phyloP scores from a whole-genome alignment of 1,139 yeast species.

The Saccharomyces hybrid region DNA sequence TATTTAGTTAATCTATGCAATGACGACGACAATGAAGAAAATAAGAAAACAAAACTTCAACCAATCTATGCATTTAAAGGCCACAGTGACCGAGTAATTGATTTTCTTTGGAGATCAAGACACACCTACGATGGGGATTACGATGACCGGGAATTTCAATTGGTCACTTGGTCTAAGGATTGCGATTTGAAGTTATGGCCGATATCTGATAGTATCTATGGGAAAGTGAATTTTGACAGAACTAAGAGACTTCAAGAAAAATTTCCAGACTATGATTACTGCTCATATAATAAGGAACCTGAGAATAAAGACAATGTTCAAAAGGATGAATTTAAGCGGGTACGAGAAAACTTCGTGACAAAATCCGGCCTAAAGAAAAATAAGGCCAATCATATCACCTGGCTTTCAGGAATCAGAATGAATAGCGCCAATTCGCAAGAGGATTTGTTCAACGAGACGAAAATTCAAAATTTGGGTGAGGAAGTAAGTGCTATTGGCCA shows the following conservation, averaged over 20 bases:
- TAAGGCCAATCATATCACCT: slow-evolving; percentile 64
- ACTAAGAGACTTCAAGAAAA: slow-evolving; percentile 35
- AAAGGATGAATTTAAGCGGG: slow-evolving; percentile 20
- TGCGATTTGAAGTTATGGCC: slow-evolving; percentile 83
- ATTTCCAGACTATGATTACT: slow-evolving; percentile 41
- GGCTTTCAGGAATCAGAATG: slow-evolving; percentile 89
- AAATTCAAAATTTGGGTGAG: slow-evolving; percentile 65
- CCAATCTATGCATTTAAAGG: slow-evolving; percentile 67
- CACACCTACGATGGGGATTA: slow-evolving; percentile 39
- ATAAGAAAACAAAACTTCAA: slow-evolving; percentile 38
- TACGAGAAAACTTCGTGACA: slow-evolving; percentile 35
- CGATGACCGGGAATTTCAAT: slow-evolving; percentile 74
- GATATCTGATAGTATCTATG: slow-evolving; percentile 51
- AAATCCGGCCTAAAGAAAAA: slow-evolving; percentile 31
- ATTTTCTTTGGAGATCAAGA: slow-evolving; percentile 77
- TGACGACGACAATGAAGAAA: slow-evolving; percentile 21
- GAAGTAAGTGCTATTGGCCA: slow-evolving; percentile 87
- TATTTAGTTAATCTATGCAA: slow-evolving; percentile 50
- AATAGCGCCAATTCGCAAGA: slow-evolving; percentile 32
- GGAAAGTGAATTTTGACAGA: slow-evolving; percentile 47
- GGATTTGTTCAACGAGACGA: slow-evolving; percentile 42
- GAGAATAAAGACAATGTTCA: slow-evolving; percentile 10
- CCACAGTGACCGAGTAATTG: slow-evolving; percentile 77
- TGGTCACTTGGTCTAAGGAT: slow-evolving; percentile 93
- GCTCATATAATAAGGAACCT: slow-evolving; percentile 48